phyloP scores from a whole-genome alignment of 106 monocot species.

The Acorus gramineus region DNA sequence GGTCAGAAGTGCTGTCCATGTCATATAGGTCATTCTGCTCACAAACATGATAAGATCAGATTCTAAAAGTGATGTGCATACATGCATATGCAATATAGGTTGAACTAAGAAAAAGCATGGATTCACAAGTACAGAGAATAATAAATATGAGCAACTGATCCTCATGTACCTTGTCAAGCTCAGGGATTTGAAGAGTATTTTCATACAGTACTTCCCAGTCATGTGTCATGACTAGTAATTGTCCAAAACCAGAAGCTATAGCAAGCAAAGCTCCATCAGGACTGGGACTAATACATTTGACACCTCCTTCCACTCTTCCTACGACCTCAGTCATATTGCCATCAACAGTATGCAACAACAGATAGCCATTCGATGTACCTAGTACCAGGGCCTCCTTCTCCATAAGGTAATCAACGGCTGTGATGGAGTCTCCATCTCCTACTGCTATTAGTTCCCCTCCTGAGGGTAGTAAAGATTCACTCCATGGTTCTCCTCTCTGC shows the following conservation, averaged over 20 bases:
- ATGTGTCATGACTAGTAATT: constrained; percentile 73
- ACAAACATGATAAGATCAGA: constrained; percentile 11
- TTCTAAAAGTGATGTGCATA: too few relatives aligned
- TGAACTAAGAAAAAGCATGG: neutral
- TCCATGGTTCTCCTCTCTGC: constrained; percentile 37
- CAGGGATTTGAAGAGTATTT: constrained; percentile 34
- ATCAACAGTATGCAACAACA: constrained; percentile 52
- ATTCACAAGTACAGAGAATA: neutral
- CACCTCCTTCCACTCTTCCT: constrained; percentile 84
- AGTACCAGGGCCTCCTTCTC: constrained; percentile 82
- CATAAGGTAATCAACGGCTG: constrained; percentile 75
- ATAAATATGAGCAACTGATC: neutral
- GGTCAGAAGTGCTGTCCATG: constrained; percentile 7
- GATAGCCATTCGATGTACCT: constrained; percentile 57
- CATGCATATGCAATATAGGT: too few relatives aligned
- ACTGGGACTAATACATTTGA: constrained; percentile 59
- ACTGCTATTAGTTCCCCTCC: constrained; percentile 28
- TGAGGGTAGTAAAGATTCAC: constrained; percentile 17
- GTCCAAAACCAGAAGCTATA: constrained; percentile 67
- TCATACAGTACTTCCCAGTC: constrained; percentile 97
- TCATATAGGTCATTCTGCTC: constrained; percentile 30
- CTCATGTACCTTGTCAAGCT: constrained; percentile 41
- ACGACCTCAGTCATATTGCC: constrained; percentile 54
- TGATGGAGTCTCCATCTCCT: constrained; percentile 52
- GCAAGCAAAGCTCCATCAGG: constrained; percentile 93